Evolutionary conservation across 768 basidiomycete species (phyloP), one percentile per base, ranked within the genome.

Genomic region (Phanerochaete sordida): DNA sequence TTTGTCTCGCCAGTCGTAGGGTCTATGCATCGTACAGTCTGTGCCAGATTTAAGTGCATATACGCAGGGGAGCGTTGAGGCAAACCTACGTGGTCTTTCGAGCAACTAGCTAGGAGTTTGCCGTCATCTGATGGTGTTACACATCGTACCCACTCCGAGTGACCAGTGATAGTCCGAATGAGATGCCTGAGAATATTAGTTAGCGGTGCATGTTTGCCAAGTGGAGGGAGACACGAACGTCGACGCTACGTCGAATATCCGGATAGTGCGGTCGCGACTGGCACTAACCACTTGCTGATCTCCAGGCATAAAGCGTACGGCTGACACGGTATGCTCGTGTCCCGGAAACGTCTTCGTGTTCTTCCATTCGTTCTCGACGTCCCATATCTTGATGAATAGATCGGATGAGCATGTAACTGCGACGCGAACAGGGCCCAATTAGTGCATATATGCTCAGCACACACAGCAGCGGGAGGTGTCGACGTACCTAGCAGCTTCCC

Each of bases 311-410:
- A 95, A 96, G 21, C 87, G 83, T 1, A 88, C 93, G 27, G 86
- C 85, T 12, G 94, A 95, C 50, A 96, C 90, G 13, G 90, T 86
- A 72, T 96, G 94, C 71, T 96, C 94, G 68, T 96, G 94, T 8
- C 93, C 94, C 58, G 88, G 85, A 51, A 95, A 77, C 2, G 93
- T 94, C 74, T 90, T 91, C 59, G 81, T 80, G 71, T 93, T 94
- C 77, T 91, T 93, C 81, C 91, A 95, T 66, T 93, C 92, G 71
- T 93, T 90, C 64, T 86, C 82, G 16, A 88, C 84, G 72, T 95
- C 91, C 94, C 94, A 96, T 61, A 96, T 81, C 75, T 94, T 94
- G 76, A 96, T 87, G 66, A 92, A 91, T 51, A 95, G 78, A 75
- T 96, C 94, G 55, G 88, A 88, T 2, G 94, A 95, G 63, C 85